Percentiles rank a stretch among this genome's conserved stretches.
These are phyloP conservation scores for Senna siamea DNA, from an alignment of 306 rosid species.

Conservation along the genomic window DNA sequence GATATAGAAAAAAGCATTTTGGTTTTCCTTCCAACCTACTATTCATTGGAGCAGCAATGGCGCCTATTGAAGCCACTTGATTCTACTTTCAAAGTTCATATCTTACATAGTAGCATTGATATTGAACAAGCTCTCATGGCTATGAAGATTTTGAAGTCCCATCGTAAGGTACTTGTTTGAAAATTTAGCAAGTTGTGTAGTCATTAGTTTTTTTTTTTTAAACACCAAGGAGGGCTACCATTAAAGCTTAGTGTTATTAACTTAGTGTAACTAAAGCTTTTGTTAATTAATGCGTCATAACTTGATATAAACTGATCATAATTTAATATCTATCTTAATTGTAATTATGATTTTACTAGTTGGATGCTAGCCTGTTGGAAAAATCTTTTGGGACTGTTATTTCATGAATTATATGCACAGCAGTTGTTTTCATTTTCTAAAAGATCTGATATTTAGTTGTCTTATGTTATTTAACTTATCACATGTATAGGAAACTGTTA, in stretches of 20 bases:
- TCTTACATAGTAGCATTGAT: constrained; percentile 87
- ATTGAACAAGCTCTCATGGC: constrained; percentile 82
- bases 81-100: constrained; percentile 74
- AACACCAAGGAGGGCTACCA: neutral
- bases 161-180: constrained; percentile 68
- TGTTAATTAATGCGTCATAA: neutral
- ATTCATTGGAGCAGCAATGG: constrained; percentile 82
- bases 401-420: constrained; percentile 13
- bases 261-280: neutral
- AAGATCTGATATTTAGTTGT: constrained; percentile 17
- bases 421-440: neutral
- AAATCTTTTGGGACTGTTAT: constrained; percentile 1
- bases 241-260: neutral
- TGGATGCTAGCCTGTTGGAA: neutral
- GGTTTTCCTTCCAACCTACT: constrained; percentile 90
- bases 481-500: no score
- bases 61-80: constrained; percentile 66
- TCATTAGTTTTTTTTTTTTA: neutral
- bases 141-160: constrained; percentile 83
- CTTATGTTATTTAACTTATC: constrained; percentile 2
- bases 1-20: constrained; percentile 90
- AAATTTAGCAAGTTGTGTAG: constrained; percentile 25
- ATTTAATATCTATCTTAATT: neutral
- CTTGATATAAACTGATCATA: constrained; percentile 8
- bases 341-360: constrained; percentile 18